Base-by-base conservation (phyloP, 768 basidiomycete species). In the Mycena rosella region DNA sequence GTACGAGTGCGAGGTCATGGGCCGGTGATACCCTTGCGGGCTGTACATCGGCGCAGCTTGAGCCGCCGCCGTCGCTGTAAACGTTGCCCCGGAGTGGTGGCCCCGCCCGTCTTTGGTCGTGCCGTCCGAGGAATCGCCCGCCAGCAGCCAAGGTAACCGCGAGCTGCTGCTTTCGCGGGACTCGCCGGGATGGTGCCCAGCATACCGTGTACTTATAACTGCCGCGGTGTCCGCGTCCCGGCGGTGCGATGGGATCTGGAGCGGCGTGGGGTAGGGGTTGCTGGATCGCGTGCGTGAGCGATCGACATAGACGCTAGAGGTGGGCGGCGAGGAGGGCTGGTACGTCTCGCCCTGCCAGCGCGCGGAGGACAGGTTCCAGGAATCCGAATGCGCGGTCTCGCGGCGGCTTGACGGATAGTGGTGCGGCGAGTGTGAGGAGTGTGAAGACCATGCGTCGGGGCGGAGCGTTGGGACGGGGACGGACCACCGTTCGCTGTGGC, bases 291-390 rank as follows among this genome's bases (percentile, higher is more conserved):
- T 67, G 44, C 84, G 79, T 36, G 79, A 61, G 22, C 83, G 82
- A 47, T 84, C 85, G 27, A 75, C 49, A 52, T 74, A 76, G 48
- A 77, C 55, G n/a, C 59, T 66, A 22, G 69, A 62, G 36, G 57
- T 59, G 22, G 70, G 60, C 18, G 71, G 56, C 11, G 70, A 42
- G 2, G 78, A 65, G 17, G 79, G 65, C 24, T 76, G 78, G 48
- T 82, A 81, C 14, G 76, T 69, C 22, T 78, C 75, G 45, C 77
- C 77, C 58, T 81, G 80, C 84, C 83, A 85, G 18, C 82, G 83
- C 22, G 67, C 67, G 13, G 61, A 60, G 2, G 67, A 63, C 9
- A 68, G 42, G 14, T 40, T 68, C 67, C 67, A 68, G 2, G 61
- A 58, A 13, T 68, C 67, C 0, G 61, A 59, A 14, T 67, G 54